Conservation (phyloP, 371 early-diverging fungal genomes). For the Mortierella sp. region DNA sequence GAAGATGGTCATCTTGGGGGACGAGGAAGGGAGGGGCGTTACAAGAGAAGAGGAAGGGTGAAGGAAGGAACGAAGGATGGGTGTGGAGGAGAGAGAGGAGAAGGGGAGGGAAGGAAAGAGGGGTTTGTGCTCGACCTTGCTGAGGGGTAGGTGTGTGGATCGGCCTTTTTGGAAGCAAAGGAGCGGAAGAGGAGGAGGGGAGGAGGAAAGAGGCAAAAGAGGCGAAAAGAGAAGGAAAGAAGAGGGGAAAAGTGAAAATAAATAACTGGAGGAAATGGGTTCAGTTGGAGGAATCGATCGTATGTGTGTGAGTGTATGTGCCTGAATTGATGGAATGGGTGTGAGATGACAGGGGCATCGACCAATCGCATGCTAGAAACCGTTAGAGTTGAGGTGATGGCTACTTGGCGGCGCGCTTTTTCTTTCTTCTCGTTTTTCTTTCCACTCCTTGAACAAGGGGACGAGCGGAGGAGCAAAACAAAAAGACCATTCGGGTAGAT, state of each 20-base stretch:
- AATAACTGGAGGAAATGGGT: background rate
- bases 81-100: background rate
- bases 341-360: background rate
- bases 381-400: background rate
- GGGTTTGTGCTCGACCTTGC: slow-evolving; percentile 7
- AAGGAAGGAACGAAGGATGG: background rate
- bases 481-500: background rate
- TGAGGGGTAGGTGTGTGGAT: slow-evolving; percentile 3
- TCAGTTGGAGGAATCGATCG: background rate
- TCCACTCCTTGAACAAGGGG: background rate
- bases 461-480: background rate
- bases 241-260: background rate
- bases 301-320: background rate
- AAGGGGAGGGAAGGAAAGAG: background rate
- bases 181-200: background rate
- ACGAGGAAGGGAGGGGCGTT: background rate
- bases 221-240: background rate
- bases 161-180: slow-evolving; percentile 8
- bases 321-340: background rate
- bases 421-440: background rate
- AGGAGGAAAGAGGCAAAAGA: slow-evolving; percentile 5
- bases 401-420: background rate
- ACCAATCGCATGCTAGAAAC: slow-evolving; percentile 5
- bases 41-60: background rate
- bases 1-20: slow-evolving; percentile 23